Evolutionary conservation across 2,329 filamentous ascomycete genomes (phyloP).

Genomic region (Thielaviopsis musarum): DNA sequence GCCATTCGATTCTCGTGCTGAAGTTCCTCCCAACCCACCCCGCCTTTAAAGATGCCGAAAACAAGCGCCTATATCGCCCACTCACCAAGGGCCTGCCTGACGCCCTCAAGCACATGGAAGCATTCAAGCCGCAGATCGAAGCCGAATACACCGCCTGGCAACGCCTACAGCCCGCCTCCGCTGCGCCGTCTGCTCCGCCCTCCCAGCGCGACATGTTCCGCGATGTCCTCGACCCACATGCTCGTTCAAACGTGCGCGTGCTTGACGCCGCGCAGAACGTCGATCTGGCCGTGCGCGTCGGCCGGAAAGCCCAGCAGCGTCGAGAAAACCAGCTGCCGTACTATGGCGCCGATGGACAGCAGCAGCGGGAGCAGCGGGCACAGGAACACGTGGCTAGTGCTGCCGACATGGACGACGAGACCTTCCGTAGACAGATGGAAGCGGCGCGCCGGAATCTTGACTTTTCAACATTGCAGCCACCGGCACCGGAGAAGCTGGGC

Average conservation of each 20-base stretch:
- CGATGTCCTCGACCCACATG: constrained; percentile 16
- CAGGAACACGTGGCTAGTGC: background rate
- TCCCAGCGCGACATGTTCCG: constrained; percentile 12
- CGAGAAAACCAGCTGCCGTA: constrained; percentile 35
- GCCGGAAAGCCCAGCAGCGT: constrained; percentile 52
- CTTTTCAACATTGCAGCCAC: constrained; percentile 14
- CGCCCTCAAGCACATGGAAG: constrained; percentile 56
- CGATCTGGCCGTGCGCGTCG: constrained; percentile 61
- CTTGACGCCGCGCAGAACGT: constrained; percentile 55
- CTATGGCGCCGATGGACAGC: constrained; percentile 26
- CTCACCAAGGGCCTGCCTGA: constrained; percentile 32
- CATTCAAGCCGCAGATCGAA: constrained; percentile 63
- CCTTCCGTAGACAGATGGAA: constrained; percentile 36
- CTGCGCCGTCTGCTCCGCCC: background rate
- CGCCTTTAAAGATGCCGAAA: constrained; percentile 49
- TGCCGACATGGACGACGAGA: constrained; percentile 20
- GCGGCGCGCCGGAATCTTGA: constrained; percentile 32
- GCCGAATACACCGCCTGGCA: constrained; percentile 50
- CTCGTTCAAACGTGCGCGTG: constrained; percentile 28
- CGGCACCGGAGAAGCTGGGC: constrained; percentile 14
- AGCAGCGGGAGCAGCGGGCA: constrained; percentile 18
- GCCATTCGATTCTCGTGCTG: constrained; percentile 73
- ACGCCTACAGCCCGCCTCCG: background rate
- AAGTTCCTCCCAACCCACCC: constrained; percentile 62
- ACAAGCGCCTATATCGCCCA: constrained; percentile 42